phyloP scores from a whole-genome alignment of 352 stramenopile genomes.

The Phytophthora fragariaefolia region DNA sequence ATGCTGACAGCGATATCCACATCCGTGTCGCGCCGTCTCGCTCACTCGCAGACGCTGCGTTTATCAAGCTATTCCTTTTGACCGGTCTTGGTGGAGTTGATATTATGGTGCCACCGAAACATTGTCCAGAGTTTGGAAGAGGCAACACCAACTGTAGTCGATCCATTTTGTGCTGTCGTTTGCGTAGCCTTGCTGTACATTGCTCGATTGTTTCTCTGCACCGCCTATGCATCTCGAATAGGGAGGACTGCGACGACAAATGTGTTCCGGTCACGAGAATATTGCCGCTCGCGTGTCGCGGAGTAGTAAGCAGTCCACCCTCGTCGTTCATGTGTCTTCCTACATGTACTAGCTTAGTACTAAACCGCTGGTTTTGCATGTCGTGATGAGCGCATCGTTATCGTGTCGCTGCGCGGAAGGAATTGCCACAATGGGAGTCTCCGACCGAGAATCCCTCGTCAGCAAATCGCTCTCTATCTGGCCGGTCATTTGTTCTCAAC shows the following conservation, averaged over 20 bases:
- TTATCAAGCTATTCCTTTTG: slow-evolving; percentile 33
- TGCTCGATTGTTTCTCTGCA: slow-evolving; percentile 29
- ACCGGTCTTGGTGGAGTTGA: slow-evolving; percentile 16
- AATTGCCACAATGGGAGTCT: too few relatives aligned
- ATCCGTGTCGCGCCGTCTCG: background rate
- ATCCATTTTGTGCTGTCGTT: slow-evolving; percentile 35
- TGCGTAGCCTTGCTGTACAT: slow-evolving; percentile 15
- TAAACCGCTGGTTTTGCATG: too few relatives aligned
- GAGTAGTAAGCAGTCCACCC: background rate
- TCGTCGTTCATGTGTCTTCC: background rate
- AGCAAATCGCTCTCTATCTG: background rate
- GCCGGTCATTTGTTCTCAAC: background rate
- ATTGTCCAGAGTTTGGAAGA: background rate
- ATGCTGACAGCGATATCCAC: background rate
- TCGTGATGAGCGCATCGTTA: too few relatives aligned
- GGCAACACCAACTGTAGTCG: slow-evolving; percentile 18
- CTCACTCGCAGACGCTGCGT: background rate
- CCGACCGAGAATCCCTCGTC: too few relatives aligned
- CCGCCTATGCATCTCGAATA: slow-evolving; percentile 24
- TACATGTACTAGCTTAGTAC: too few relatives aligned
- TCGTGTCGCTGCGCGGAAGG: too few relatives aligned
- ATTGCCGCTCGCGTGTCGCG: background rate
- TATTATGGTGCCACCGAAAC: background rate
- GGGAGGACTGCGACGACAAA: background rate
- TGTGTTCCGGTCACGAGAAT: background rate